phyloP scores from a whole-genome alignment of 164 flowering plant species.

The Piper longum region DNA sequence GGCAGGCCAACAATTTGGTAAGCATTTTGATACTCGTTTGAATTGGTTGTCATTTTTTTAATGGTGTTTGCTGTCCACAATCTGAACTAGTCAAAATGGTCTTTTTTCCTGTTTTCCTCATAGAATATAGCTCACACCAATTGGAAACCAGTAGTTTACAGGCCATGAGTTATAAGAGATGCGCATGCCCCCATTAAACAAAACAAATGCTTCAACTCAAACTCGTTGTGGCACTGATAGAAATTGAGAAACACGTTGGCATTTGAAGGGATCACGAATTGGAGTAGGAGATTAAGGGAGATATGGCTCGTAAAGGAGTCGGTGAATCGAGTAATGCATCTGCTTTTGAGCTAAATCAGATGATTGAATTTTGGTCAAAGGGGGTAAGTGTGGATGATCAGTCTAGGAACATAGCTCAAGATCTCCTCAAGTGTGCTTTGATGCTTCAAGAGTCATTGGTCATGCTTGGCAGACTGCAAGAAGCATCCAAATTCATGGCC shows the following conservation, averaged over 20 bases:
- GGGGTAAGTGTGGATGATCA: constrained; percentile 22
- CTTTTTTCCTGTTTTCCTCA: neutral
- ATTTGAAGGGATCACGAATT: no score
- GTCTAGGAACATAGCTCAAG: constrained; percentile 44
- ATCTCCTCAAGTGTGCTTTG: constrained; percentile 66
- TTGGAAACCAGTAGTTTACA: constrained; percentile 11
- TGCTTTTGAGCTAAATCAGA: constrained; percentile 44
- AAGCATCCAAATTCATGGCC: constrained; percentile 36
- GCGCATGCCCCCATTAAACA: constrained; percentile 35
- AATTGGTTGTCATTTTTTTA: neutral
- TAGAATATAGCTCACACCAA: no score
- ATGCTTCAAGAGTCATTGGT: constrained; percentile 69
- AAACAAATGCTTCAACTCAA: constrained; percentile 62
- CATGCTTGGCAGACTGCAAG: constrained; percentile 66
- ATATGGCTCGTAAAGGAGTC: constrained; percentile 8
- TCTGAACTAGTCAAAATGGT: constrained; percentile 23
- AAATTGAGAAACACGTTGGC: neutral
- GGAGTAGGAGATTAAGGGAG: constrained; percentile 9
- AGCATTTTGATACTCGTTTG: neutral
- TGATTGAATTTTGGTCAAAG: constrained; percentile 50
- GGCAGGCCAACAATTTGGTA: neutral
- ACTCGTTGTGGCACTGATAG: constrained; percentile 28
- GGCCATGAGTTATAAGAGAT: constrained; percentile 29
- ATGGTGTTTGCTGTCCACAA: constrained; percentile 3
- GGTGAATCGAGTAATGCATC: constrained; percentile 16